Base-by-base conservation (phyloP, 129 eudicot species). In the Rutidosis leptorrhynchoides region DNA sequence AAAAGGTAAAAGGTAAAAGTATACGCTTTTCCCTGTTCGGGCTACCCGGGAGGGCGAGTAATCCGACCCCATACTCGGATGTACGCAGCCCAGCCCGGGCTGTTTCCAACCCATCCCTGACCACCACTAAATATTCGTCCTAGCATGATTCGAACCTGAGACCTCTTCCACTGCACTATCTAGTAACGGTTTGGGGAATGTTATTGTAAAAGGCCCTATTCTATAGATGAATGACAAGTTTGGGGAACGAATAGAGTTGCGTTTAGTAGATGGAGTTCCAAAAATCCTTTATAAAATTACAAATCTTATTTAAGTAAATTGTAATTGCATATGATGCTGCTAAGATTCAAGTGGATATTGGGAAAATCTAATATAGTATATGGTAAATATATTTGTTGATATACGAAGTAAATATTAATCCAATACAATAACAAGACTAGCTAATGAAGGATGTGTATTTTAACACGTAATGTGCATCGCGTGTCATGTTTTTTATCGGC, bases 401-500 rank as follows among this genome's bases (percentile, higher is more conserved):
- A 69, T 40, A 17, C n/a, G n/a, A n/a, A n/a, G n/a, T 11, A 42
- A 29, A 12, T 27, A 46, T 28, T 20, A 45, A 14, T 21, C 4
- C 14, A 30, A 48, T 61, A 48, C 57, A 68, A 35, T 62, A 62
- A 35, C 53, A 28, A 19, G 37, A 58, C 12, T 16, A 5, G 69
- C 32, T 19, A 62, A 62, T 25, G 28, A 37, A 54, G 29, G 15
- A 22, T 45, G 15, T n/a, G 53, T 37, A 62, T 23, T 8, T 32
- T 49, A 32, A 32, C 62, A 64, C 27, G 33, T 10, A 64, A 54
- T 58, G 35, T 72, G 63, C 69, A 59, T 71, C 74, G 27, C 24
- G 58, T 42, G 67, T 30, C 75, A 59, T 59, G 25, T 23, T 51
- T 26, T 28, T 49, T 17, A 28, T 43, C 21, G 29, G 65, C 46